Conservation (phyloP, 352 stramenopile genomes). For the Globisporangium ultimum region DNA sequence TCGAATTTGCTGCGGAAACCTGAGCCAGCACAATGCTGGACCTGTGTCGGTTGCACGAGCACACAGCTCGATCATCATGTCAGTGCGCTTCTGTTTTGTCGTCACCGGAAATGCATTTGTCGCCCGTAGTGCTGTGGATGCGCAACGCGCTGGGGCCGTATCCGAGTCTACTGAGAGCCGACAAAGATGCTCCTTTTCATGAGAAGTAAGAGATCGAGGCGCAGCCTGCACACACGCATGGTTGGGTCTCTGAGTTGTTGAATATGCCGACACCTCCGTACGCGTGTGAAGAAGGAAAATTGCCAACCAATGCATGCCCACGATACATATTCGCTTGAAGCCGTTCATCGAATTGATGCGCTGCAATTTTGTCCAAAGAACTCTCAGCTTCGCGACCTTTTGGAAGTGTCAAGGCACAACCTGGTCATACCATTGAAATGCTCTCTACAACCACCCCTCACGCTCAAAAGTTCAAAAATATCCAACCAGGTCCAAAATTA, state of each 20-base stretch:
- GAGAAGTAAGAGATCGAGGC: conserved; percentile 24
- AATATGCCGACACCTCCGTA: not conserved
- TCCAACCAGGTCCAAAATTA: too few relatives aligned
- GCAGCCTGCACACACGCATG: conserved; percentile 23
- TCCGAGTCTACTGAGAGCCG: not conserved
- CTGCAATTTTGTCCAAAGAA: not conserved
- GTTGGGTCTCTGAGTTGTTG: not conserved
- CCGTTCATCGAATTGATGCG: not conserved
- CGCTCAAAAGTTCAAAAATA: not conserved
- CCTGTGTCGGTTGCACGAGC: conserved; percentile 10
- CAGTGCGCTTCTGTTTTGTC: conserved; percentile 11
- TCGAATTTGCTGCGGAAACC: conserved; percentile 20
- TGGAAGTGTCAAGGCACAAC: not conserved
- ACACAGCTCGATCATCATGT: conserved; percentile 28
- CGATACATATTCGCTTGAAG: not conserved
- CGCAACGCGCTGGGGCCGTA: conserved; percentile 22
- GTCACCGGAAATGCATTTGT: conserved; percentile 8
- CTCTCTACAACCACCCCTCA: not conserved
- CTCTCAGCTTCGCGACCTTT: not conserved
- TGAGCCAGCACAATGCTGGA: conserved; percentile 49
- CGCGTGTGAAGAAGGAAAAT: not conserved
- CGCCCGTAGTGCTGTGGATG: conserved; percentile 24
- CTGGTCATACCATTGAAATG: not conserved
- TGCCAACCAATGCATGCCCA: not conserved
- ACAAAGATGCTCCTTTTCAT: conserved; percentile 30